Base-by-base conservation (phyloP, 495 filamentous ascomycete species). In the Neurospora hispaniola region DNA sequence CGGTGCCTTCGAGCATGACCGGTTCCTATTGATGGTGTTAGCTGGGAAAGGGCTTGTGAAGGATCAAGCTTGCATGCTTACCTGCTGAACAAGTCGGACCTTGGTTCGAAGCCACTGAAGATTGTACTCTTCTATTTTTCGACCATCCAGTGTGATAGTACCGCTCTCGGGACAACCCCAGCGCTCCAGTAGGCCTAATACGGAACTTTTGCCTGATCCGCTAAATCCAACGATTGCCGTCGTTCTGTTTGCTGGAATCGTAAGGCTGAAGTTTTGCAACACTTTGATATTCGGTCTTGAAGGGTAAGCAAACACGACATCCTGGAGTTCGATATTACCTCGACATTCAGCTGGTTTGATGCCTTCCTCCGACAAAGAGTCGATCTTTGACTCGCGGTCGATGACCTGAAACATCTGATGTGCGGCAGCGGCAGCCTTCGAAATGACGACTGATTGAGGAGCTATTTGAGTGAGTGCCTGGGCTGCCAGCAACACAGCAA, bases 171-270 rank as follows among this genome's bases (percentile, higher is more conserved):
- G 91, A 54, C 90, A 87, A 77, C 97, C 98, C 86, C 97, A 98
- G 9, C 96, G 88, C 78, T 97, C 93, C 40, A 97, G 86, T 6
- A 98, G 83, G 2, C 93, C 93, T 39, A 97, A 89, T 23, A 97
- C 90, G 0, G 94, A 97, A 75, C 89, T 92, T 81, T 98, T 98
- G 18, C 94, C 90, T 43, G 91, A 93, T 27, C 90, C 90, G 12
- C 92, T 92, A 3, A 92, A 87, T 7, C 94, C 91, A 69, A 95
- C 92, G 69, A 97, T 85, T 7, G 94, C 93, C 54, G 92, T 92
- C 38, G 92, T 90, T 78, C 94, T 93, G 16, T 93, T 94, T 5
- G 93, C 88, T 62, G 89, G 88, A 40, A 92, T 86, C 2, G 69
- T 75, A 8, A 91, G 76, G 54, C 82, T 83, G 38, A 91, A 80